Percentiles rank a stretch among this genome's conserved stretches.
Evolutionary conservation across 352 stramenopile genomes (phyloP).

Genomic region (Detonula confervacea): DNA sequence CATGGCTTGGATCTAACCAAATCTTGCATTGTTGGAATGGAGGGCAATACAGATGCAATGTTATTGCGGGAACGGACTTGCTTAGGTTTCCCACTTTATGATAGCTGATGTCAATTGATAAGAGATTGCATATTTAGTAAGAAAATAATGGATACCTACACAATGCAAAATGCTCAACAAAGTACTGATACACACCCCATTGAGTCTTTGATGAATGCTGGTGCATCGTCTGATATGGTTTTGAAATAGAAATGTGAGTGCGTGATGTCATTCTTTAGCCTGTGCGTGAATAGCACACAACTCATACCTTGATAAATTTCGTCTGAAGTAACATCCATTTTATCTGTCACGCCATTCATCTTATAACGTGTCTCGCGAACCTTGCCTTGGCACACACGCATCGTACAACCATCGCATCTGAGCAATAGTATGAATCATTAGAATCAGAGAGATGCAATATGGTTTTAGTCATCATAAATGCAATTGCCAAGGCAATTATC

Average conservation of each 20-base stretch:
- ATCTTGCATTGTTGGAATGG: constrained; percentile 91
- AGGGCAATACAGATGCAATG: constrained; percentile 92
- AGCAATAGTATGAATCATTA: constrained; percentile 46
- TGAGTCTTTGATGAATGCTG: constrained; percentile 79
- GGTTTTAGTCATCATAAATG: background rate
- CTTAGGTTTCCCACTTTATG: constrained; percentile 91
- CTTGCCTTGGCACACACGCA: constrained; percentile 88
- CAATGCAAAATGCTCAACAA: background rate
- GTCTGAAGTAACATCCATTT: constrained; percentile 42
- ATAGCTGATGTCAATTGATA: constrained; percentile 76
- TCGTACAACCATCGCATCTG: constrained; percentile 89
- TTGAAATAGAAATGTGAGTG: constrained; percentile 11
- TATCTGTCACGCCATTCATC: constrained; percentile 49
- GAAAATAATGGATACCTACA: background rate
- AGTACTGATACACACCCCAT: constrained; percentile 27
- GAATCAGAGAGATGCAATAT: background rate
- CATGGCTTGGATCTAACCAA: constrained; percentile 86
- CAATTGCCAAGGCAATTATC: too few species aligned
- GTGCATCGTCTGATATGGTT: constrained; percentile 23
- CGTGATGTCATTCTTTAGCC: constrained; percentile 5
- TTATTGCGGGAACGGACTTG: constrained; percentile 83
- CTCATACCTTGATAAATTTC: constrained; percentile 47
- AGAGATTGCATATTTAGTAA: background rate
- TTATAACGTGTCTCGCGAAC: constrained; percentile 92
- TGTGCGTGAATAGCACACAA: too few species aligned